phyloP scores from a whole-genome alignment of 495 filamentous ascomycete genomes.

The Talaromyces thailandensis region DNA sequence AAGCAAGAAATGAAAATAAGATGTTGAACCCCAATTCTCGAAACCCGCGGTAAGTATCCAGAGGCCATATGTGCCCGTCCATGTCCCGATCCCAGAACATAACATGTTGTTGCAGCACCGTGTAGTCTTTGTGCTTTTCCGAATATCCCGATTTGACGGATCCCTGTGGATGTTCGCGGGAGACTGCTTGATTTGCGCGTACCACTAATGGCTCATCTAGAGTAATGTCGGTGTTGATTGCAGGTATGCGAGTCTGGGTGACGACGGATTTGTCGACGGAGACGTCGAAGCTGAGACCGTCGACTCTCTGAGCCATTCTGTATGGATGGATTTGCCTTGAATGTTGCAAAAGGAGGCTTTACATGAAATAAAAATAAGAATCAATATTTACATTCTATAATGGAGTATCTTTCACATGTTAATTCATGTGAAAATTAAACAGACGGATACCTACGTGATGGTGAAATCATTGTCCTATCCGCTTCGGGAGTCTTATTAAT shows the following conservation, averaged over 20 bases:
- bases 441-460: background rate
- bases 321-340: background rate
- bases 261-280: background rate
- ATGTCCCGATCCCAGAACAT: conserved; percentile 43
- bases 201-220: background rate
- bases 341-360: background rate
- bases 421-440: background rate
- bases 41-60: conserved; percentile 46
- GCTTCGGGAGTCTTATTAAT: background rate
- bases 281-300: background rate
- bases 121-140: conserved; percentile 1
- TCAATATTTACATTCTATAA: background rate
- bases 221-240: background rate
- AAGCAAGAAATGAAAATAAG: conserved; percentile 31
- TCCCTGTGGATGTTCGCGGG: background rate
- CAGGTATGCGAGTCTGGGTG: background rate
- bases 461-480: background rate
- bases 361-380: background rate
- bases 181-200: background rate
- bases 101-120: conserved; percentile 45
- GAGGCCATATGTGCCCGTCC: conserved; percentile 44
- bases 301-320: background rate
- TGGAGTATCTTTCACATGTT: background rate
- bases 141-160: background rate
- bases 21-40: conserved; percentile 40